Evolutionary conservation across 192 early-diverging fungal genomes (phyloP), one percentile per base, ranked within the genome.

Genomic region (Geranomyces variabilis): DNA sequence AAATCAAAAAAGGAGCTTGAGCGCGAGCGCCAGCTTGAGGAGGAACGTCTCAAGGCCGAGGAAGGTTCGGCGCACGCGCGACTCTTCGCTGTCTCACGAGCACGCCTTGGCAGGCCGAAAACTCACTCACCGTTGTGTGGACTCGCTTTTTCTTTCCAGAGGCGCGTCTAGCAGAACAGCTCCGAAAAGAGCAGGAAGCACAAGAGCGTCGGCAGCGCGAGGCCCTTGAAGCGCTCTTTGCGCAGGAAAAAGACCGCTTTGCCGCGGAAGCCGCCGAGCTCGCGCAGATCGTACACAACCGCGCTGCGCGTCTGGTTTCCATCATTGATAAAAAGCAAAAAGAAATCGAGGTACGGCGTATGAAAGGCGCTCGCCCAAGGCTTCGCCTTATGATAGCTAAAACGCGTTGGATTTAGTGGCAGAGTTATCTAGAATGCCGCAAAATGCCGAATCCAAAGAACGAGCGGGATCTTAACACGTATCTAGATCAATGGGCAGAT

Each of bases 401-500:
- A 47, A 13, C 46, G 12, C 10, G 46, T 13, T 47, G n/a, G n/a
- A n/a, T 47, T 10, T 57, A 84, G 83, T 86, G 84, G 84, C 65
- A 75, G n/a, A 55, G 48, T 34, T 84, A 76, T 55, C n/a, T 86
- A 24, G 75, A 79, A 69, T 86, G 84, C 74, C 77, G 73, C 49
- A 53, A 29, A 29, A 61, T 86, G 62, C 84, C 84, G 4, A 69
- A 79, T 49, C 82, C 84, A 3, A 56, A 69, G 21, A 77, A 70
- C 67, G 82, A 86, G 61, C 66, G 73, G 2, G 82, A 83, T 59
- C 21, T 86, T 7, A 82, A 82, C 63, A 79, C 84, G 13, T 84
- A 78, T 67, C 67, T 86, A 41, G 55, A 61, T 43, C 48, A 81
- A 26, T 82, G 76, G 84, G 66, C 64, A 26, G 77, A 77, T 30